Percentiles rank a stretch among this genome's conserved stretches.
These are phyloP conservation scores for Mortierella hygrophila DNA, from an alignment of 192 early-diverging fungal species.

Conservation along the genomic window DNA sequence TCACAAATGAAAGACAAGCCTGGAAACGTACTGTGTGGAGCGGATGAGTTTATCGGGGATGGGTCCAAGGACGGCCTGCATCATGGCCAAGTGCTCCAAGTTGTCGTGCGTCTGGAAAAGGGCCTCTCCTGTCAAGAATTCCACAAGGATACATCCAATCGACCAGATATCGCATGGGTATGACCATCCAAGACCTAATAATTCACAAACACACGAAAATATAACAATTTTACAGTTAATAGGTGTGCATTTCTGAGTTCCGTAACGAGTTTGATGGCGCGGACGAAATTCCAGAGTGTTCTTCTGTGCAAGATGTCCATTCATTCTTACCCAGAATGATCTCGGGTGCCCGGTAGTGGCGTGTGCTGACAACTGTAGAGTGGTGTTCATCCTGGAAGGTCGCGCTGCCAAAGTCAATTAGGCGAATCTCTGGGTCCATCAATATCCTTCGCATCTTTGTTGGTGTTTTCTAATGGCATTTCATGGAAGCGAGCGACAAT, in stretches of 20 bases:
- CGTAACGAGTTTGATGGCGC: not conserved
- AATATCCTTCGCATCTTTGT: conserved; percentile 74
- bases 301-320: not conserved
- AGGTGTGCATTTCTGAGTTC: not conserved
- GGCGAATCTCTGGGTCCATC: conserved; percentile 77
- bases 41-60: conserved; percentile 77
- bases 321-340: conserved; percentile 82
- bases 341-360: conserved; percentile 98
- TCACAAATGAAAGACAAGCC: not conserved
- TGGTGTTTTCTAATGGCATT: conserved; percentile 58
- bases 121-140: conserved; percentile 94
- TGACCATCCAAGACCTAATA: conserved; percentile 86
- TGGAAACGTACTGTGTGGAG: conserved; percentile 48
- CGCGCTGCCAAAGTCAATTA: conserved; percentile 98
- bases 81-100: conserved; percentile 96
- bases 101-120: conserved; percentile 99
- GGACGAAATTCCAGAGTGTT: not conserved
- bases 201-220: not conserved
- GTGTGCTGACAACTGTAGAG: conserved; percentile 91
- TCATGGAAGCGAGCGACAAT: not conserved
- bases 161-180: conserved; percentile 99
- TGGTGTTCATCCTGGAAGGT: conserved; percentile 96
- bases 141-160: conserved; percentile 96
- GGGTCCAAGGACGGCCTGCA: conserved; percentile 91
- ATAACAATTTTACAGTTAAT: not conserved